These are phyloP conservation scores for Ogataea pilisensis DNA, from an alignment of 805 yeast species.

Conservation along the genomic window DNA sequence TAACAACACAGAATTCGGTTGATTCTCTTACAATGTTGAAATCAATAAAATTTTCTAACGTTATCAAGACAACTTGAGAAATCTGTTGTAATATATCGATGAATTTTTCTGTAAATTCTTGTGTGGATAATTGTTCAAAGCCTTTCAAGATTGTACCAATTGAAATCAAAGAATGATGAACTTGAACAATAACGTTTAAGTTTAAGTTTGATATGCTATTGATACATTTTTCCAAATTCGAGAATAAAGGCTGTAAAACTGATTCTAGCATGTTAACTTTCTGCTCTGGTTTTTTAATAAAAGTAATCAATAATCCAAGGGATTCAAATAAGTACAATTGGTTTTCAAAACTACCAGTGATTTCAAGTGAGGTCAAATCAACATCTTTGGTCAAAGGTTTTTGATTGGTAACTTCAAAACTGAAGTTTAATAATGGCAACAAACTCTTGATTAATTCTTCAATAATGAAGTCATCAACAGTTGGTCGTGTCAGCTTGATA, in stretches of 20 bases:
- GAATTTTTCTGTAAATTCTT: constrained; percentile 32
- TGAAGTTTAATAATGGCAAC: constrained; percentile 58
- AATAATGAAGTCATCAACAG: constrained; percentile 45
- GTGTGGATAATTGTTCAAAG: constrained; percentile 41
- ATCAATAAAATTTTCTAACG: constrained; percentile 69
- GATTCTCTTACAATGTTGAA: constrained; percentile 77
- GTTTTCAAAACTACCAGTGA: constrained; percentile 61
- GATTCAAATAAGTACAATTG: constrained; percentile 85
- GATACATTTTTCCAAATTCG: constrained; percentile 64
- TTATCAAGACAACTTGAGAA: constrained; percentile 78
- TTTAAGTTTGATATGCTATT: constrained; percentile 32
- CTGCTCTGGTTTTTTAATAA: constrained; percentile 40
- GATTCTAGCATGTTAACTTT: constrained; percentile 52
- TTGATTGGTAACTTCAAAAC: constrained; percentile 43
- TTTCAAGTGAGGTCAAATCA: constrained; percentile 42
- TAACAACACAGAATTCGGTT: constrained; percentile 79
- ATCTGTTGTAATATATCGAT: constrained; percentile 30
- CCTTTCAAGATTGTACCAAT: constrained; percentile 90
- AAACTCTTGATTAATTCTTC: constrained; percentile 58
- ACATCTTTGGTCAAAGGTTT: constrained; percentile 24
- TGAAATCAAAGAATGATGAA: constrained; percentile 84
- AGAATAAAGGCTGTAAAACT: constrained; percentile 71
- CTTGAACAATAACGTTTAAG: constrained; percentile 55
- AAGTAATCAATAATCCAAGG: constrained; percentile 68
- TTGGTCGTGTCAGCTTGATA: constrained; percentile 70